Conservation (phyloP, 495 filamentous ascomycete genomes). For the Xylaria grammica region DNA sequence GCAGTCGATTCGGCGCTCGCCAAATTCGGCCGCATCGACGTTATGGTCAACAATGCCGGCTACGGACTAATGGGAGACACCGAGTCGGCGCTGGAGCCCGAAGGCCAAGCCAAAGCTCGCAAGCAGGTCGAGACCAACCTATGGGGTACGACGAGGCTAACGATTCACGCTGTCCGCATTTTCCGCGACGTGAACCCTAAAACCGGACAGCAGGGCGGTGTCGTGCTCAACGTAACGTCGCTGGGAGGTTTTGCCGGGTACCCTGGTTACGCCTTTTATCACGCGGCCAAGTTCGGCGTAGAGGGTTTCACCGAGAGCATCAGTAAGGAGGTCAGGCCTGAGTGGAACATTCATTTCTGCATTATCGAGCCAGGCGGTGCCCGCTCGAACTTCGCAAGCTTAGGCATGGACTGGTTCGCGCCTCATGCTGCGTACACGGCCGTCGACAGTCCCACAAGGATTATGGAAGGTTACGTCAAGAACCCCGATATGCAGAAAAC, state of each 20-base stretch:
- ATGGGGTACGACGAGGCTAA: slow-evolving; percentile 51
- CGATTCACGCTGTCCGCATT: slow-evolving; percentile 47
- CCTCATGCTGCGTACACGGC: slow-evolving; percentile 44
- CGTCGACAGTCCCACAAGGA: slow-evolving; percentile 38
- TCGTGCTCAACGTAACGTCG: slow-evolving; percentile 57
- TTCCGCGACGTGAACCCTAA: slow-evolving; percentile 46
- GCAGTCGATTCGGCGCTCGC: slow-evolving; percentile 41
- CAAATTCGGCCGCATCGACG: slow-evolving; percentile 53
- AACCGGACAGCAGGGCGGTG: slow-evolving; percentile 46
- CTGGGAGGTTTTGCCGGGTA: slow-evolving; percentile 54
- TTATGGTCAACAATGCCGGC: slow-evolving; percentile 35
- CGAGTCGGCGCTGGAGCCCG: slow-evolving; percentile 45
- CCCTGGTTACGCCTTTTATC: slow-evolving; percentile 55
- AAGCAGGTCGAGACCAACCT: slow-evolving; percentile 54
- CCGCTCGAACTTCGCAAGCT: slow-evolving; percentile 45
- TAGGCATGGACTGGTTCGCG: slow-evolving; percentile 20
- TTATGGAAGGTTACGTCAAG: slow-evolving; percentile 41
- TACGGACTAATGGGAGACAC: slow-evolving; percentile 47
- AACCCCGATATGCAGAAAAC: slow-evolving; percentile 35
- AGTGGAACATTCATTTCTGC: slow-evolving; percentile 48
- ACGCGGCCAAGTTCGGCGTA: slow-evolving; percentile 58
- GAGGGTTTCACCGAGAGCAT: slow-evolving; percentile 61
- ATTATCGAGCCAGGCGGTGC: slow-evolving; percentile 52
- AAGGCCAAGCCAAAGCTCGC: slow-evolving; percentile 33
- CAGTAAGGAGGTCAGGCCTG: slow-evolving; percentile 52